Conservation (phyloP, 1,284 basidiomycete genomes). For the Trichosporon coremiiforme region DNA sequence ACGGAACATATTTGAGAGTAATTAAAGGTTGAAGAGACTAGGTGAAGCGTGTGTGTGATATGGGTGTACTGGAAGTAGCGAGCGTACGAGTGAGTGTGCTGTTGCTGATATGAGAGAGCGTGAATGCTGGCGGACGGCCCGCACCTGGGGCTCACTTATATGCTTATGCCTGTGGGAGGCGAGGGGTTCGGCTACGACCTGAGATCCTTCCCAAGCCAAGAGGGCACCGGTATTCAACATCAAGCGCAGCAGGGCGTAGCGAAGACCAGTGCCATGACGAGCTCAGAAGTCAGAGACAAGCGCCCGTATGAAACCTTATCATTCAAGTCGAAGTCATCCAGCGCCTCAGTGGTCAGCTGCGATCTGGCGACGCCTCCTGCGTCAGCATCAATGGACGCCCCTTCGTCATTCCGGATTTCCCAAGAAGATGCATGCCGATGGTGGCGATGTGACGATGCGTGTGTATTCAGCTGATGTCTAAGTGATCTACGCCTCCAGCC, state of each 20-base stretch:
- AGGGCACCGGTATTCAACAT: background rate
- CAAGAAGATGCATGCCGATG: conserved; percentile 12
- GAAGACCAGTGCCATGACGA: background rate
- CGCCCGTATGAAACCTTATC: background rate
- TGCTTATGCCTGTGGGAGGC: background rate
- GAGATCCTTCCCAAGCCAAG: background rate
- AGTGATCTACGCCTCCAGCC: background rate
- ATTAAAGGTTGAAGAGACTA: too few species aligned
- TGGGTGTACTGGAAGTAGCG: background rate
- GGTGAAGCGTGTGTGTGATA: background rate
- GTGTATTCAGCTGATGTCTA: background rate
- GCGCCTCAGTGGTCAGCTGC: background rate
- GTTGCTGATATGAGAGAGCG: background rate
- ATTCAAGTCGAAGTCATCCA: background rate
- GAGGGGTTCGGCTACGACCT: too few species aligned
- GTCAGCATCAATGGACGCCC: background rate
- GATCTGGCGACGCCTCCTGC: conserved; percentile 2
- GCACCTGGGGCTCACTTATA: background rate
- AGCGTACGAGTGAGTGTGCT: background rate
- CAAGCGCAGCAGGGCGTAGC: background rate
- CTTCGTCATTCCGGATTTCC: background rate
- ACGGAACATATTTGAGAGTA: background rate
- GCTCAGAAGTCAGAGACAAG: background rate
- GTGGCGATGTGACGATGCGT: conserved; percentile 6
- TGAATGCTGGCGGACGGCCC: background rate